Base-by-base conservation (phyloP, 1,284 basidiomycete species). In the Mycocalia duriaeana region DNA sequence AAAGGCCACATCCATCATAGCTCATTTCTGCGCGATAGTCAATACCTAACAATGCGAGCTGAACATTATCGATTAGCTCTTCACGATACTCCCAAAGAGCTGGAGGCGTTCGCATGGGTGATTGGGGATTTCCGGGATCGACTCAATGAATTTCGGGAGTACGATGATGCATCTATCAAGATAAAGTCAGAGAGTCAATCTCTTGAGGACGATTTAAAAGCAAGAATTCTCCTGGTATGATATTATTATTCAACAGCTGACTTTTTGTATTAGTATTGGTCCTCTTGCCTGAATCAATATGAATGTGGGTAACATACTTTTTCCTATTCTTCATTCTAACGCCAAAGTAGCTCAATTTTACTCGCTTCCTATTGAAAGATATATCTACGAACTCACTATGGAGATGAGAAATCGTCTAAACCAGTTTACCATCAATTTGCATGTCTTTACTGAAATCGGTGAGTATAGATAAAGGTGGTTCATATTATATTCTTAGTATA, bases 361-460 rank as follows among this genome's bases (percentile, higher is more conserved):
- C 43, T 82, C 79, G 57, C 79, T 81, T 3, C 77, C 83, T 14
- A 82, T 88, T 3, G 80, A 85, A 54, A 67, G 81, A 53, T 86
- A 87, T 56, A 72, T 89, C 35, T 83, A 89, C 51, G 85, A 87
- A 54, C 68, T 87, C 7, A 73, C 78, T 11, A 61, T 67, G 13
- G 83, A 87, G 59, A 82, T 87, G 75, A 79, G 81, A 14, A 79
- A 82, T 43, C 84, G 88, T 54, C 67, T 86, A 18, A 81, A 87
- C 50, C 77, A 68, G 49, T 81, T 88, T 50, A 81, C 79, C 3
- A 67, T 75, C 3, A 79, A 81, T 1, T 61, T 89, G 18, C 73
- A 73, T 2, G 78, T 83, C 62, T 87, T 88, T 65, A 79, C 85
- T 45, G 82, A 86, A 71, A 76, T 86, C 49, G 82, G 84, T 81